Evolutionary conservation across 345 rosid genomes (phyloP), one percentile per base, ranked within the genome.

Genomic region (Camelina laxa): DNA sequence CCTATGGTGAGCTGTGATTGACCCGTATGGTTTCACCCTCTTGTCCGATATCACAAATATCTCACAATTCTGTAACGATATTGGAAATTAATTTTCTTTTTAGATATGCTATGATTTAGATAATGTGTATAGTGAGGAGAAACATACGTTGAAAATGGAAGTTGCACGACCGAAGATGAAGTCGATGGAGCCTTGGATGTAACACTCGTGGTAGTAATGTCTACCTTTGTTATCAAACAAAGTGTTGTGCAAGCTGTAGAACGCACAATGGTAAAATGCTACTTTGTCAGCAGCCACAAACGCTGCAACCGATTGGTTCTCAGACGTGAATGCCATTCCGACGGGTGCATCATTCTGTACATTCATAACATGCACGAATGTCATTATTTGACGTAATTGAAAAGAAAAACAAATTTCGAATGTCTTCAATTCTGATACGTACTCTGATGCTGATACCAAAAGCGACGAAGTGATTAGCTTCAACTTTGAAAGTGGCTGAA

Each of bases 191-290:
- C 98, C 97, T 72, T 91, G 96, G 42, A 94, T 88, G 82, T 88
- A 90, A 85, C 96, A 91, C 35, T 78, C 73, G 21, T 85, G 82
- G 69, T 90, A 94, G 83, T 84, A 94, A 83, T 94, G 98, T 51
- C 97, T 83, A n/a, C 97, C 97, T 82, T 85, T 94, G 78, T 90
- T 85, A 79, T 94, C 98, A 79, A 91, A 90, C n/a, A 91, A 80
- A 15, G 96, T 94, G 79, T 91, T 91, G 80, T 94, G 98, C 20
- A 86, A 87, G 80, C 98, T 91, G 79, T 74, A 87, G 75, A 94
- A 94, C 24, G 89, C 93, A 76, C 97, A 91, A 39, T 91, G 97
- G 79, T 94, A 91, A 79, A 90, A 91, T 44, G 98, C 89, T 65
- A 36, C 86, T 86, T 74, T 87, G 71, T 94, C 97, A 1, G 87